phyloP scores from a whole-genome alignment of 768 basidiomycete species.

The Boletus subparvulus region DNA sequence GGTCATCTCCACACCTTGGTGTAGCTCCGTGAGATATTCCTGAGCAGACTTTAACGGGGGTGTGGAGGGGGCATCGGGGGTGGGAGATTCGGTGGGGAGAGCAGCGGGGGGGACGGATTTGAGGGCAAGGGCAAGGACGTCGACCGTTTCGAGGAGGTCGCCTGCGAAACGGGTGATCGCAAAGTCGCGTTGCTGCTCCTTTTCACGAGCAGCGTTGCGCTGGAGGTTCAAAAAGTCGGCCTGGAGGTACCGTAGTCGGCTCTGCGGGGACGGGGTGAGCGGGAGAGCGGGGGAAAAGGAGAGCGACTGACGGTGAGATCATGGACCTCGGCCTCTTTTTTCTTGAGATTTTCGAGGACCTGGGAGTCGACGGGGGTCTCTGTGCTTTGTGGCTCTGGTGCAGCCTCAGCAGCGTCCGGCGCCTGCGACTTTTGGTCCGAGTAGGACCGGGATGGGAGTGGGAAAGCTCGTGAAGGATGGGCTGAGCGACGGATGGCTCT shows the following conservation, averaged over 20 bases:
- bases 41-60: constrained; percentile 51
- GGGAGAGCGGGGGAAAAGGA: background rate
- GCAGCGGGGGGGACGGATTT: constrained; percentile 67
- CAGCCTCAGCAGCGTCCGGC: constrained; percentile 11
- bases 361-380: constrained; percentile 38
- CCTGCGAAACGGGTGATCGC: constrained; percentile 89
- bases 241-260: constrained; percentile 85
- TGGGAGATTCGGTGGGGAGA: constrained; percentile 31
- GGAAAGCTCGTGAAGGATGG: constrained; percentile 22
- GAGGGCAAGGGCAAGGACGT: constrained; percentile 83
- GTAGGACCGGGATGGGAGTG: constrained; percentile 46
- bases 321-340: constrained; percentile 77
- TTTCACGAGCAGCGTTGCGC: constrained; percentile 87
- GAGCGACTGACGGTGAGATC: constrained; percentile 72
- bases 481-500: constrained; percentile 44
- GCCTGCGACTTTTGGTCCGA: constrained; percentile 51
- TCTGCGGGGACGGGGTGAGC: constrained; percentile 43
- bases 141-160: constrained; percentile 88
- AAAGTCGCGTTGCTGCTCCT: constrained; percentile 89
- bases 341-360: constrained; percentile 59
- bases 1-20: constrained; percentile 89
- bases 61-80: constrained; percentile 33
- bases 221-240: constrained; percentile 97
- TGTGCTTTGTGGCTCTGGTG: constrained; percentile 20
- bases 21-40: constrained; percentile 65